phyloP scores from a whole-genome alignment of 208 protist genomes.

The Leishmania amazonensis region DNA sequence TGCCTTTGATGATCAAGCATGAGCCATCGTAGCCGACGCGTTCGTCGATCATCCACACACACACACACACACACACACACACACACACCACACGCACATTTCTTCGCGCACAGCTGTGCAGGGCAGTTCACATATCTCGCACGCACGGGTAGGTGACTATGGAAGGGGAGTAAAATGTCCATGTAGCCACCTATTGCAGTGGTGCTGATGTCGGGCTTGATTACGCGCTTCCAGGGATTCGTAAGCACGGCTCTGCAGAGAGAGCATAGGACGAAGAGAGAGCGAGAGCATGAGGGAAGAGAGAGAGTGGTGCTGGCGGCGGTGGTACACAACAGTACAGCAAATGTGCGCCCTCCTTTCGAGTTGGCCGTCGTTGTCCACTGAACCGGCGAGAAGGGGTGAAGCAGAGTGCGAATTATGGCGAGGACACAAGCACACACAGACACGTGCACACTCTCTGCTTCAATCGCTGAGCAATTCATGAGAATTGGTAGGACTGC shows the following conservation, averaged over 20 bases:
- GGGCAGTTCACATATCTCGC: conserved; percentile 14
- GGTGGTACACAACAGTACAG: neutral
- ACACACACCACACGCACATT: neutral
- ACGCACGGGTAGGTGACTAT: conserved; percentile 33
- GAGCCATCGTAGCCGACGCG: neutral
- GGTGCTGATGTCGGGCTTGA: conserved; percentile 4
- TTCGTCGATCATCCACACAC: neutral
- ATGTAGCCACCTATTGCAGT: conserved; percentile 35
- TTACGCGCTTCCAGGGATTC: neutral
- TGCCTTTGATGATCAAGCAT: neutral
- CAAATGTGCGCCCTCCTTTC: neutral
- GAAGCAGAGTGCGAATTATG: neutral
- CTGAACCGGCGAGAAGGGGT: neutral
- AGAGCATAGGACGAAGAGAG: neutral
- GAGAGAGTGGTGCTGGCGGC: no score
- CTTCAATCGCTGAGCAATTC: neutral
- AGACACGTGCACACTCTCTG: neutral
- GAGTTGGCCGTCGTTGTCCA: neutral
- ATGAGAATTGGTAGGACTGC: neutral
- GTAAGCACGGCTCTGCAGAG: neutral
- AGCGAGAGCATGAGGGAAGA: neutral
- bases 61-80: neutral
- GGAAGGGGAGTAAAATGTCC: conserved; percentile 15
- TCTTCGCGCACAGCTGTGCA: neutral
- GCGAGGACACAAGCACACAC: neutral